Evolutionary conservation across 331 rosid species (phyloP).

Genomic region (Rosa hybrid): DNA sequence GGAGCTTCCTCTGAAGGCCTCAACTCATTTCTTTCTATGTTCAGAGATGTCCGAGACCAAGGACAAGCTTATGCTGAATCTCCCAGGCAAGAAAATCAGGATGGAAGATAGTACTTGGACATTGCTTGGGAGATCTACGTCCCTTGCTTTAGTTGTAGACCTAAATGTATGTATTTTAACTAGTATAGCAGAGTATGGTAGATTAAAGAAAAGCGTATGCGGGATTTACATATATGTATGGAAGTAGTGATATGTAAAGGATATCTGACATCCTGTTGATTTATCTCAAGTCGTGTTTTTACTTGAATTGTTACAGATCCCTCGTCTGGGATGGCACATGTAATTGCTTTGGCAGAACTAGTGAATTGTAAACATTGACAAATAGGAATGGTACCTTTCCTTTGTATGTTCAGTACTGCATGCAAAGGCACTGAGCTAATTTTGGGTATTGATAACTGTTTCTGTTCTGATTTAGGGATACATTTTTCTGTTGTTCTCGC

Average conservation of each 20-base stretch:
- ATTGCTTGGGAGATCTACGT: neutral
- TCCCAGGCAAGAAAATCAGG: slow-evolving; percentile 43
- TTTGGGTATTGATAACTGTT: too few species aligned
- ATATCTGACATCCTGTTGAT: neutral
- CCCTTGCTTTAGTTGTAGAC: neutral
- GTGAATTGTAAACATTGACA: too few species aligned
- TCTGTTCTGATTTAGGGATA: too few species aligned
- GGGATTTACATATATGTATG: slow-evolving; percentile 29
- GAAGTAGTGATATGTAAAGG: slow-evolving; percentile 14
- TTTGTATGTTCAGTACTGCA: too few species aligned
- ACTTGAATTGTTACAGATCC: too few species aligned
- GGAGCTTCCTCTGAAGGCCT: slow-evolving; percentile 87
- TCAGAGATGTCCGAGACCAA: slow-evolving; percentile 81
- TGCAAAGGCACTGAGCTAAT: too few species aligned
- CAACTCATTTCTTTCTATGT: slow-evolving; percentile 74
- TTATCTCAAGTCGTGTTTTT: too few species aligned
- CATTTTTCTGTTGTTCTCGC: too few species aligned
- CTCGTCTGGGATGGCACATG: too few species aligned
- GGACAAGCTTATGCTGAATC: slow-evolving; percentile 63
- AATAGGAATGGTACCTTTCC: too few species aligned
- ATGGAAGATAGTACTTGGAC: slow-evolving; percentile 39
- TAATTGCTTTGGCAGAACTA: too few species aligned
- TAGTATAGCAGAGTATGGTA: neutral
- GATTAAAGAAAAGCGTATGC: neutral
- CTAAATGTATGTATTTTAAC: slow-evolving; percentile 8